phyloP scores from a whole-genome alignment of 805 yeast species.

The Clavispora phyllophila region DNA sequence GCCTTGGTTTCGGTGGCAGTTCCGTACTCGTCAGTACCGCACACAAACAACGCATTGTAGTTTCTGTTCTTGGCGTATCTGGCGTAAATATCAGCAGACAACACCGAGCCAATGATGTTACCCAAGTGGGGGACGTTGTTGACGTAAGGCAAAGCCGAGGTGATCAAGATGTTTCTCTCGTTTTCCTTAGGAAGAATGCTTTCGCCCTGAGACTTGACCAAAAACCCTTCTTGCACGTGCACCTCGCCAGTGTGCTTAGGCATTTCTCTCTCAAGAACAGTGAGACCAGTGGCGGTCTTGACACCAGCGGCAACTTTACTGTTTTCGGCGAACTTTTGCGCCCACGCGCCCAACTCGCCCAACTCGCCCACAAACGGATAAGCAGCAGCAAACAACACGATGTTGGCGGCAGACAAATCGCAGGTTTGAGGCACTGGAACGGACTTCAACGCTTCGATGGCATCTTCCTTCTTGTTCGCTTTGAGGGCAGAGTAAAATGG shows the following conservation, averaged over 20 bases:
- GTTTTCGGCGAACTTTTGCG: slow-evolving; percentile 31
- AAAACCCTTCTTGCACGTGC: slow-evolving; percentile 26
- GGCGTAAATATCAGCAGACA: slow-evolving; percentile 90
- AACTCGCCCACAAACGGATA: slow-evolving; percentile 36
- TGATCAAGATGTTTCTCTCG: slow-evolving; percentile 79
- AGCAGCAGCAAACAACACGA: slow-evolving; percentile 55
- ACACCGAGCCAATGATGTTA: slow-evolving; percentile 90
- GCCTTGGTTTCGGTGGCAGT: slow-evolving; percentile 99
- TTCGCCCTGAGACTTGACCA: slow-evolving; percentile 26
- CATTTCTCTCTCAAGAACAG: slow-evolving; percentile 38
- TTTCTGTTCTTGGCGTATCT: slow-evolving; percentile 87
- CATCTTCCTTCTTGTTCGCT: slow-evolving; percentile 24
- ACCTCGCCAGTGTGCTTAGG: slow-evolving; percentile 38
- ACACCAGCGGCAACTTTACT: slow-evolving; percentile 43
- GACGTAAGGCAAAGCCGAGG: slow-evolving; percentile 96
- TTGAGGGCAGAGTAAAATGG: slow-evolving; percentile 38
- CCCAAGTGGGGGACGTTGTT: slow-evolving; percentile 98
- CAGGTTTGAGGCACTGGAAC: slow-evolving; percentile 16
- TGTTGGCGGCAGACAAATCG: slow-evolving; percentile 44
- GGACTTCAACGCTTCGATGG: slow-evolving; percentile 8
- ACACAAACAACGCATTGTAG: slow-evolving; percentile 76
- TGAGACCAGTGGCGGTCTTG: slow-evolving; percentile 40
- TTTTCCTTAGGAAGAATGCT: slow-evolving; percentile 53
- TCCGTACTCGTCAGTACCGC: slow-evolving; percentile 99
- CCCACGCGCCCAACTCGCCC: slow-evolving; percentile 31